Percentiles rank a stretch among this genome's conserved stretches.
Conservation (phyloP, 768 basidiomycete species). For the Gloeostereum incarnatum region DNA sequence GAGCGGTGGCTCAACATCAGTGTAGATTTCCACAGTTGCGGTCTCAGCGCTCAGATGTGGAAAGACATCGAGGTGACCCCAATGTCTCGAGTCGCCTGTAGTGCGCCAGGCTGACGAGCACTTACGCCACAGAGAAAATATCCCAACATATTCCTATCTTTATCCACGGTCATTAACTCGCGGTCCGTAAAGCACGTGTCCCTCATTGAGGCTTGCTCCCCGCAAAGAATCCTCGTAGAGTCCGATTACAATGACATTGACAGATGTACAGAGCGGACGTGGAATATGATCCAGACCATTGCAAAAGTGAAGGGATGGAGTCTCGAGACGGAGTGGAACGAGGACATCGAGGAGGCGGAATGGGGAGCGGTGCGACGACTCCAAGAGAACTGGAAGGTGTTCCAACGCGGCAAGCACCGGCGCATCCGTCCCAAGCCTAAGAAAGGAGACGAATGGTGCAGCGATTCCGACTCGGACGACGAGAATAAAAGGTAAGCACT, state of each 20-base stretch:
- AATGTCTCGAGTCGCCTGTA: background rate
- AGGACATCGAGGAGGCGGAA: constrained; percentile 20
- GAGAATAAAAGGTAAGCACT: constrained; percentile 1
- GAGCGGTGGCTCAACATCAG: constrained; percentile 57
- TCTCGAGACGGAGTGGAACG: constrained; percentile 53
- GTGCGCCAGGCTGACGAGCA: background rate
- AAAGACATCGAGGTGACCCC: constrained; percentile 57
- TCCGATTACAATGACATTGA: constrained; percentile 75
- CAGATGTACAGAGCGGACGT: constrained; percentile 48
- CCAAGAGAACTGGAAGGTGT: constrained; percentile 63
- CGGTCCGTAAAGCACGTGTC: constrained; percentile 54
- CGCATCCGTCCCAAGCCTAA: constrained; percentile 8
- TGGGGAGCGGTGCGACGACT: constrained; percentile 65
- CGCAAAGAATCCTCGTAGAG: constrained; percentile 72
- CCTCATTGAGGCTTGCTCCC: constrained; percentile 55
- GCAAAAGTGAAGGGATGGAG: constrained; percentile 73
- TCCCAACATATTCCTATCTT: constrained; percentile 74
- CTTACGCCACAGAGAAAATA: constrained; percentile 44
- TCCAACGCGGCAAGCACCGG: constrained; percentile 38
- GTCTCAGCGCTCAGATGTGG: constrained; percentile 73
- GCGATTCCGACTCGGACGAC: background rate
- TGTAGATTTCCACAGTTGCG: constrained; percentile 87
- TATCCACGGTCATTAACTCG: constrained; percentile 80
- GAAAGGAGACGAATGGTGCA: constrained; percentile 6
- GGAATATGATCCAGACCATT: constrained; percentile 68